phyloP scores from a whole-genome alignment of 371 early-diverging fungal species.

The Mortierella sp. region DNA sequence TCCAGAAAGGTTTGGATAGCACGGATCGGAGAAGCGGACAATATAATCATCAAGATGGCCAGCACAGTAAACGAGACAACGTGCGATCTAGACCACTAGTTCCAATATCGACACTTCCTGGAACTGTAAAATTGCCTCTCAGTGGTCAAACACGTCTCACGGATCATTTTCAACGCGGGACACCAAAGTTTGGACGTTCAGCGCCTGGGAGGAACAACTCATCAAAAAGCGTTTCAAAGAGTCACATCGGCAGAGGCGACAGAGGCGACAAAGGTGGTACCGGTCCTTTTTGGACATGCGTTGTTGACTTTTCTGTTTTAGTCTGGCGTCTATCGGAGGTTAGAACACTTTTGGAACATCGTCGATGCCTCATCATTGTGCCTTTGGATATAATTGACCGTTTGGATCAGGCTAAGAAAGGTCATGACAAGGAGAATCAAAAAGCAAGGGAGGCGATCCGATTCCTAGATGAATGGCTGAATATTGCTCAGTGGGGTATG shows the following conservation, averaged over 20 bases:
- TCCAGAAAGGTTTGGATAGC: conserved; percentile 42
- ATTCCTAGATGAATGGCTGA: conserved; percentile 75
- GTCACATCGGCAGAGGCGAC: background rate
- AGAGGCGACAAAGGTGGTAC: conserved; percentile 9
- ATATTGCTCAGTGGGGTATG: conserved; percentile 32
- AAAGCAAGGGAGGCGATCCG: conserved; percentile 83
- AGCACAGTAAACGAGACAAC: conserved; percentile 6
- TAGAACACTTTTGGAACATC: conserved; percentile 43
- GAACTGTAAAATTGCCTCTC: conserved; percentile 36
- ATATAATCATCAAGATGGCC: background rate
- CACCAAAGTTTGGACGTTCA: conserved; percentile 5
- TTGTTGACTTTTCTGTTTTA: conserved; percentile 45
- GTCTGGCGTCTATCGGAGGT: conserved; percentile 46
- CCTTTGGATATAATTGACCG: conserved; percentile 68
- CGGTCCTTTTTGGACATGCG: conserved; percentile 40
- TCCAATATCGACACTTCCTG: conserved; percentile 37
- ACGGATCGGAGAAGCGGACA: conserved; percentile 20
- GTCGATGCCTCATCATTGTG: conserved; percentile 35
- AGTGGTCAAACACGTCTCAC: conserved; percentile 37
- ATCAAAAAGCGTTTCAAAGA: background rate
- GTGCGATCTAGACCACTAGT: conserved; percentile 17
- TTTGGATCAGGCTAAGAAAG: conserved; percentile 81
- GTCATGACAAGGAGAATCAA: conserved; percentile 68
- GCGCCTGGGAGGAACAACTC: background rate
- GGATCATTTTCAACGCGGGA: conserved; percentile 40